Evolutionary conservation across 2,329 filamentous ascomycete genomes (phyloP).

Genomic region (Harringtonia lauricola): DNA sequence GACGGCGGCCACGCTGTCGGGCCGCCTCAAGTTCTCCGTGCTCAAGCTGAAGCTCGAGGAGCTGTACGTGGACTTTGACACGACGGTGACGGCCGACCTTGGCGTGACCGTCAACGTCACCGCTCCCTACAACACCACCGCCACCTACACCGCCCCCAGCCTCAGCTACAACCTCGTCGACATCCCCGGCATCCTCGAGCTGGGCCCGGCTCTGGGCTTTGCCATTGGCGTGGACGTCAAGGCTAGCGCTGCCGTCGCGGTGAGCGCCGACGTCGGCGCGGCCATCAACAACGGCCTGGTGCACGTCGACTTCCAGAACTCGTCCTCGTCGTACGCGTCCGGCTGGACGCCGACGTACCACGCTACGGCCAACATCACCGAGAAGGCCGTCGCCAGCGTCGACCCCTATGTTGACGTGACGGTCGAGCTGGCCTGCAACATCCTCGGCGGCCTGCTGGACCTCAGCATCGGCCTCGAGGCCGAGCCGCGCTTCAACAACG

Average conservation of each 20-base stretch:
- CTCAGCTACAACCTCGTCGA: slow-evolving; percentile 25
- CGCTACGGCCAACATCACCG: slow-evolving; percentile 10
- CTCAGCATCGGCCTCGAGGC: slow-evolving; percentile 17
- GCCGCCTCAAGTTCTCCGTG: slow-evolving; percentile 29
- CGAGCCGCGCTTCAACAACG: slow-evolving; percentile 16
- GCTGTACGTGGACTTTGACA: slow-evolving; percentile 31
- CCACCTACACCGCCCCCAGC: slow-evolving; percentile 23
- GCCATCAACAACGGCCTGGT: slow-evolving; percentile 12
- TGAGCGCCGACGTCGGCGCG: background rate
- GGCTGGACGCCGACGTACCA: slow-evolving; percentile 13
- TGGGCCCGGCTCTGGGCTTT: slow-evolving; percentile 7
- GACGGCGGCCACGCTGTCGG: slow-evolving; percentile 27
- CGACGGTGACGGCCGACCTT: slow-evolving; percentile 23
- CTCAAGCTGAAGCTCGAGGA: slow-evolving; percentile 19
- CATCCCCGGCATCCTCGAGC: slow-evolving; percentile 27
- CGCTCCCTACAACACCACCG: slow-evolving; percentile 20
- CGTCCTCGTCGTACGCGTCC: background rate
- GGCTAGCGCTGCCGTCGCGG: background rate
- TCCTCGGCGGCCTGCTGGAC: slow-evolving; percentile 16
- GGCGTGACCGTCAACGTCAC: slow-evolving; percentile 23
- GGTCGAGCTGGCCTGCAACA: slow-evolving; percentile 13
- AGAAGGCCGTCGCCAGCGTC: slow-evolving; percentile 13
- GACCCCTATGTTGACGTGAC: slow-evolving; percentile 15
- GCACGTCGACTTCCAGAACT: slow-evolving; percentile 18
- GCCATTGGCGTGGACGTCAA: slow-evolving; percentile 2